Percentiles rank a stretch among this genome's conserved stretches.
Evolutionary conservation across 225 moss, liverwort and hornwort species (phyloP).

Genomic region (Thuidium tamariscinum): DNA sequence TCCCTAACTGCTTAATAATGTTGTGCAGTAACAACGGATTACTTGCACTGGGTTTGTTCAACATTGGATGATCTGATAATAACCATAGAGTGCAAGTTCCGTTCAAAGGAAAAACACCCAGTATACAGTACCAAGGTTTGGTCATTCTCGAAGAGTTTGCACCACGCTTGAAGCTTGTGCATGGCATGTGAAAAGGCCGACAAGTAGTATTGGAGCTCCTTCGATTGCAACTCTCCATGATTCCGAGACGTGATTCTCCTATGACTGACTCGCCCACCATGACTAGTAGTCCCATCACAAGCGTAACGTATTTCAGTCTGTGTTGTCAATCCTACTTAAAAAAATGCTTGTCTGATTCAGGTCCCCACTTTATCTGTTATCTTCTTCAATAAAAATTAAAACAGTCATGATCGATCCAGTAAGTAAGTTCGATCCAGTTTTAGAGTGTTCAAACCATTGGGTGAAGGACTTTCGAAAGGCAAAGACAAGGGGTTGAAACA

Average conservation of each 20-base stretch:
- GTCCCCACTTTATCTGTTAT: background rate
- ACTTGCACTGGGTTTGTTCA: background rate
- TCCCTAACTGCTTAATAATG: background rate
- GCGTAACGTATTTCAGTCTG: background rate
- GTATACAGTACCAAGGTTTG: slow-evolving; percentile 15
- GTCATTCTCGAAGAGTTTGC: slow-evolving; percentile 23
- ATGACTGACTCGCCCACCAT: background rate
- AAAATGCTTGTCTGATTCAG: background rate
- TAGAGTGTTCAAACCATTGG: background rate
- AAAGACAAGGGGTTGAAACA: background rate
- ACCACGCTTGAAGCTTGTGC: slow-evolving; percentile 37
- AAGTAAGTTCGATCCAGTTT: background rate
- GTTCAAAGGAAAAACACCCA: too few species aligned
- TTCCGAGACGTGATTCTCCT: slow-evolving; percentile 1
- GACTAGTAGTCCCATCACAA: slow-evolving; percentile 4
- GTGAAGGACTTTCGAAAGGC: background rate
- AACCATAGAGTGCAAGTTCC: background rate
- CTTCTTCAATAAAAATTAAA: background rate
- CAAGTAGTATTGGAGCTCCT: slow-evolving; percentile 17
- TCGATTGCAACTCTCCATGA: slow-evolving; percentile 17
- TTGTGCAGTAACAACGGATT: background rate
- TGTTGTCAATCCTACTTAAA: background rate
- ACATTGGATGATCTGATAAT: background rate
- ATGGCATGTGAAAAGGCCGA: slow-evolving; percentile 22
- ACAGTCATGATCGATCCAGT: background rate